A percentile compares a stretch with the other conserved stretches of the same genome.
Evolutionary conservation across 495 filamentous ascomycete species (phyloP).

Genomic region (Friedmanniomyces simplex): DNA sequence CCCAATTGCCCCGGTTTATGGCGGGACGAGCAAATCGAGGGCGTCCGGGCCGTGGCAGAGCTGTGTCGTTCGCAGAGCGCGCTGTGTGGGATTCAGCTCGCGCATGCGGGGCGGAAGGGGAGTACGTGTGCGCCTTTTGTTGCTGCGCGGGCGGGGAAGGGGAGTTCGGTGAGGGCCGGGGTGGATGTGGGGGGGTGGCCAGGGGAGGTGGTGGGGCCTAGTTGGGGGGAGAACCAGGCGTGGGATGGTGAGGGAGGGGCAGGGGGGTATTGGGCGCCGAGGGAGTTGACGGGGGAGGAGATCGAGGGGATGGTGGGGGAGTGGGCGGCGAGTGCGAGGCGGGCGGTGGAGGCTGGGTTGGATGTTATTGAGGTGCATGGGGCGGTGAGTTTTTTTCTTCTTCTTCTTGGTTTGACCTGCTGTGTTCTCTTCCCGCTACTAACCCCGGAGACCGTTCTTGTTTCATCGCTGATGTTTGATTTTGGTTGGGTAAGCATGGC

Average conservation of each 20-base stretch:
- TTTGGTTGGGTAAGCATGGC: constrained; percentile 26
- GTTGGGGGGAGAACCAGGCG: constrained; percentile 29
- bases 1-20: constrained; percentile 61
- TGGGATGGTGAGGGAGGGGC: constrained; percentile 14
- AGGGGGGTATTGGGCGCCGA: constrained; percentile 32
- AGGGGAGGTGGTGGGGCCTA: constrained; percentile 52
- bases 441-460: no score
- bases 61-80: constrained; percentile 52
- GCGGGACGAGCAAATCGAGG: constrained; percentile 57
- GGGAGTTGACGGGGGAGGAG: constrained; percentile 49
- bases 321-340: constrained; percentile 49
- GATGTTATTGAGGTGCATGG: constrained; percentile 46
- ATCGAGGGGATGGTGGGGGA: constrained; percentile 52
- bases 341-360: constrained; percentile 57
- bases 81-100: constrained; percentile 62
- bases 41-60: constrained; percentile 50
- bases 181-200: constrained; percentile 58
- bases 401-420: no score
- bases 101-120: constrained; percentile 65
- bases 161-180: constrained; percentile 35
- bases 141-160: constrained; percentile 17
- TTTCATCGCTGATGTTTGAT: no score
- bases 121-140: constrained; percentile 55
- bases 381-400: constrained; percentile 9
- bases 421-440: no score